Evolutionary conservation across 2,329 filamentous ascomycete species (phyloP), one percentile per base, ranked within the genome.

Genomic region (Apiospora sp.): DNA sequence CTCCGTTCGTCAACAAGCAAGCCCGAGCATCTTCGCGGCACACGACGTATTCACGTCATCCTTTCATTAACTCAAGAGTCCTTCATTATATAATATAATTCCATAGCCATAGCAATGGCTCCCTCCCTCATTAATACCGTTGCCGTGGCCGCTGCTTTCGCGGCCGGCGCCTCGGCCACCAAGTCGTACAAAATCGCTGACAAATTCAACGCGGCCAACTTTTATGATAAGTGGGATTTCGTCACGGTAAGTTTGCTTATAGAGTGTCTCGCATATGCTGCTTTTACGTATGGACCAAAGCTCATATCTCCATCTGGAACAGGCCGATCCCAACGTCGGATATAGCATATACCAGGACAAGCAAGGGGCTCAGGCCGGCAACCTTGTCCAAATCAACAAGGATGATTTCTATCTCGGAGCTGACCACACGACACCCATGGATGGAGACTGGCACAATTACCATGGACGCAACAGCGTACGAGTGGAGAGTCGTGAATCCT

Each of bases 291-390:
- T 13, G 4, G 30, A 64, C 58, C 13, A 41, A 64, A 13, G 37
- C 58, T 24, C 27, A 67, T 12, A 1, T 22, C 61, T 12, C 19
- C 14, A 43, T 70, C 24, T 44, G 44, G 69, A 79, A 69, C 77
- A 75, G 24, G 61, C 76, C 7, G 92, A 94, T 76, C 90, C 90
- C 13, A 94, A 90, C 67, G 78, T 87, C 72, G 92, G 92, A 12
- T 92, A 88, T 77, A 92, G 94, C 68, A 82, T 85, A 72, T 95
- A 87, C 75, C 79, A 81, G 67, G 80, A 72, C 77, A 76, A 69
- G 34, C 73, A 64, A 0, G 79, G 82, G 30, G 85, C 86, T 19
- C 58, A 78, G 12, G 72, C 72, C 3, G 76, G 83, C 27, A 82
- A 82, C 24, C 78, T 87, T 3, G 76, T 83, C 69, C 77, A 77